Conservation (phyloP, 2,329 filamentous ascomycete genomes). For the Atkinsonella hypoxylon region DNA sequence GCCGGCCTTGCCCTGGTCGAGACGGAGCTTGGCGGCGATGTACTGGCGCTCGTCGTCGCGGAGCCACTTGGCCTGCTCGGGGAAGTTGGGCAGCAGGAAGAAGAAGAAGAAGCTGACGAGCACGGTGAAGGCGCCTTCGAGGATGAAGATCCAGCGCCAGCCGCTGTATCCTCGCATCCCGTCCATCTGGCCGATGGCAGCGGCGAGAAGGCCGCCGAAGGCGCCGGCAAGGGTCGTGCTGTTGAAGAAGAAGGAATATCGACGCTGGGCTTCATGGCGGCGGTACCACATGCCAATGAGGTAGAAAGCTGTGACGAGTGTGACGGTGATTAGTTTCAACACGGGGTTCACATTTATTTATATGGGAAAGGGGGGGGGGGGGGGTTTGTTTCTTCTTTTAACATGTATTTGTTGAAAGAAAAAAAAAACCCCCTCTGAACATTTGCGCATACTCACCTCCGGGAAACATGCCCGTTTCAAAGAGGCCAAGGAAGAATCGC, state of each 20-base stretch:
- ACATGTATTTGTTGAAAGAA: too few relatives aligned
- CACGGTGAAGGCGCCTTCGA: constrained; percentile 42
- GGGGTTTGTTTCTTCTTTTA: too few relatives aligned
- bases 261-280: constrained; percentile 75
- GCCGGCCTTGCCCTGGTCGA: constrained; percentile 57
- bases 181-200: constrained; percentile 71
- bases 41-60: constrained; percentile 55
- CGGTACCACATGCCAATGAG: constrained; percentile 85
- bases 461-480: constrained; percentile 62
- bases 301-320: constrained; percentile 39
- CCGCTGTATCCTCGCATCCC: constrained; percentile 42
- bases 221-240: constrained; percentile 69
- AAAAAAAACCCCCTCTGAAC: too few relatives aligned
- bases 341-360: too few relatives aligned
- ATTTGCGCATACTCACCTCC: too few relatives aligned
- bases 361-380: too few relatives aligned
- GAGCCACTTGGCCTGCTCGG: constrained; percentile 61
- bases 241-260: constrained; percentile 89
- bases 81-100: constrained; percentile 55
- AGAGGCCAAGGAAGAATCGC: constrained; percentile 74
- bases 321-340: not conserved
- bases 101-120: constrained; percentile 42
- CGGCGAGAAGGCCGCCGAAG: constrained; percentile 77
- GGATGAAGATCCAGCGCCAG: constrained; percentile 59
- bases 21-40: constrained; percentile 51